Evolutionary conservation across 352 stramenopile genomes (phyloP).

Genomic region (Phytophthora cajani): DNA sequence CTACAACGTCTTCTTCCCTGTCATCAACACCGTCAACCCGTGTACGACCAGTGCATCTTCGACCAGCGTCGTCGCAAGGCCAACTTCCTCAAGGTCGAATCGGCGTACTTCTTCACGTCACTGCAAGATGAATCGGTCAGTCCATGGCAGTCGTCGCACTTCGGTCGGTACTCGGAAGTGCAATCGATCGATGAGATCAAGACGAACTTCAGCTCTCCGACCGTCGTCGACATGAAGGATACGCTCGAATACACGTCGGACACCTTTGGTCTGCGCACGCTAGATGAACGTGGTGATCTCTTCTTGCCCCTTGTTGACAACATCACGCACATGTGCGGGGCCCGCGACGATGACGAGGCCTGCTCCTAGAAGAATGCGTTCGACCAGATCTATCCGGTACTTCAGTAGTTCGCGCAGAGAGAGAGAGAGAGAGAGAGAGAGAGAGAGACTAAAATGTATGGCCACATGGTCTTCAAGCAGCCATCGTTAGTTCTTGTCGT

Average conservation of each 20-base stretch:
- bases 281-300: slow-evolving; percentile 34
- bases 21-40: slow-evolving; percentile 27
- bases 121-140: slow-evolving; percentile 34
- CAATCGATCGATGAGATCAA: slow-evolving; percentile 9
- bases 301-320: slow-evolving; percentile 20
- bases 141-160: slow-evolving; percentile 45
- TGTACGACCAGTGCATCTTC: slow-evolving; percentile 6
- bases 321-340: slow-evolving; percentile 8
- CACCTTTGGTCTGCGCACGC: slow-evolving; percentile 42
- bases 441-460: too few species aligned
- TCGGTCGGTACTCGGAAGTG: slow-evolving; percentile 47
- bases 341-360: background rate
- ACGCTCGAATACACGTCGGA: slow-evolving; percentile 49
- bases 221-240: slow-evolving; percentile 36
- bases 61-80: slow-evolving; percentile 25
- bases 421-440: too few species aligned
- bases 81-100: slow-evolving; percentile 40
- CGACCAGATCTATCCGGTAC: background rate
- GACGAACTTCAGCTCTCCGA: slow-evolving; percentile 25
- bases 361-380: slow-evolving; percentile 3
- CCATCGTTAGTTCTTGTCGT: too few species aligned
- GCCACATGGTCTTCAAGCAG: too few species aligned
- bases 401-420: background rate
- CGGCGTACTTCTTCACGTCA: slow-evolving; percentile 52
- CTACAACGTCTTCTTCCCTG: slow-evolving; percentile 16